Evolutionary conservation across 1,139 yeast species (phyloP).

Genomic region (Geotrichum bryndzae): DNA sequence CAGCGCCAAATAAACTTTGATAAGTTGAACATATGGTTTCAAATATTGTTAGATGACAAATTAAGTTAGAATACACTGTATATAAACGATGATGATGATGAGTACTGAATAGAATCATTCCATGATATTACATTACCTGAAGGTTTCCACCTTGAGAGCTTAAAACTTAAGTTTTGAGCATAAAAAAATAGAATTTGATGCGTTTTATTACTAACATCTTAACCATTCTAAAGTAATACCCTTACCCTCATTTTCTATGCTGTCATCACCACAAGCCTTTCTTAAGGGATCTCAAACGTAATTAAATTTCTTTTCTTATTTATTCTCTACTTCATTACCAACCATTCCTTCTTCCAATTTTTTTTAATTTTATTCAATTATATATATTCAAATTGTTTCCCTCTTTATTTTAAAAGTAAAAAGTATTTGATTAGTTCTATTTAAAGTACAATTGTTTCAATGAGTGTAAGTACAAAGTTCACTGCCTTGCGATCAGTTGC

Average conservation of each 20-base stretch:
- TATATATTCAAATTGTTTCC: background rate
- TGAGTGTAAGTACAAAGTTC: conserved; percentile 8
- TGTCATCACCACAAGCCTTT: background rate
- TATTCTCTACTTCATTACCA: background rate
- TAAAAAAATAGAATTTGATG: background rate
- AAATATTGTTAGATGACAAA: background rate
- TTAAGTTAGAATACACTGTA: background rate
- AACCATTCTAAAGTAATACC: background rate
- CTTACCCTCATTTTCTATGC: background rate
- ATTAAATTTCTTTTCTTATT: background rate
- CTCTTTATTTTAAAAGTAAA: background rate
- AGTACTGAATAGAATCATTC: background rate
- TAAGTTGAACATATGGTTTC: background rate
- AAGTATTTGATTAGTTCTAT: background rate
- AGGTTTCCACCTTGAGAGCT: background rate
- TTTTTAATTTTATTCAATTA: background rate
- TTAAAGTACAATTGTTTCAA: background rate
- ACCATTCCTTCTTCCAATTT: background rate
- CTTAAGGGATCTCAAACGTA: background rate
- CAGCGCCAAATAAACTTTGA: background rate
- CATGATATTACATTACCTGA: background rate
- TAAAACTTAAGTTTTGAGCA: background rate
- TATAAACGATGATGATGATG: background rate
- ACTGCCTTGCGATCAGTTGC: background rate
- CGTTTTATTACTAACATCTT: background rate